Evolutionary conservation across 1,284 basidiomycete genomes (phyloP).

Genomic region (Puccinia coronata): DNA sequence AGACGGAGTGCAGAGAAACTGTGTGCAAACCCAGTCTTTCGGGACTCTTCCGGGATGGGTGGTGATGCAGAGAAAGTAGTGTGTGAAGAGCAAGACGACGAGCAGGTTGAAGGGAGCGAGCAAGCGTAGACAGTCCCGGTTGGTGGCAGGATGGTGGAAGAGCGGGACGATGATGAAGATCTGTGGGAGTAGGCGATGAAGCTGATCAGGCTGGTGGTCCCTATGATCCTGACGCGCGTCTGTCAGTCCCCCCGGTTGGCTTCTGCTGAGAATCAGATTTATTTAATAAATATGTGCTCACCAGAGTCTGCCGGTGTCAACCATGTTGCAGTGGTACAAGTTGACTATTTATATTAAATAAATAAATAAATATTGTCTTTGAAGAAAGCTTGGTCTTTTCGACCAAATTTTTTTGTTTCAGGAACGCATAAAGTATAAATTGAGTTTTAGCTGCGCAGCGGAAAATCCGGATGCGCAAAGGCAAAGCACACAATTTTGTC

Average conservation of each 20-base stretch:
- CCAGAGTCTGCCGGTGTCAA: slow-evolving; percentile 19
- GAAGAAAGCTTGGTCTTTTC: no score
- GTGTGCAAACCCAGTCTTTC: slow-evolving; percentile 69
- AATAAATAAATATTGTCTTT: no score
- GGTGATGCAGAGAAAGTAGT: slow-evolving; percentile 76
- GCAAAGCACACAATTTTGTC: no score
- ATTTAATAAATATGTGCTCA: not conserved
- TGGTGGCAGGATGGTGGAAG: slow-evolving; percentile 69
- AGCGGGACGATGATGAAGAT: slow-evolving; percentile 82
- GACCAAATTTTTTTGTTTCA: no score
- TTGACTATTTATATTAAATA: no score
- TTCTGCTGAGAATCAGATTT: no score
- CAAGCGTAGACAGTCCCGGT: slow-evolving; percentile 71
- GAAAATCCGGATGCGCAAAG: no score
- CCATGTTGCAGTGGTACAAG: no score
- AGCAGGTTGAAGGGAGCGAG: slow-evolving; percentile 81
- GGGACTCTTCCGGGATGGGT: slow-evolving; percentile 85
- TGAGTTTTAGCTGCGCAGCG: no score
- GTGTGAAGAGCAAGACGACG: slow-evolving; percentile 77
- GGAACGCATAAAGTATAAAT: no score
- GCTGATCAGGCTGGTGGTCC: slow-evolving; percentile 74
- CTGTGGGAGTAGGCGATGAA: slow-evolving; percentile 85
- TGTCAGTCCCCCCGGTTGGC: no score
- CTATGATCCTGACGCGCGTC: slow-evolving; percentile 62
- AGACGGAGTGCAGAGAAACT: no score